Conservation (phyloP, 2,329 filamentous ascomycete species). For the Arthrobotrys iridis region DNA sequence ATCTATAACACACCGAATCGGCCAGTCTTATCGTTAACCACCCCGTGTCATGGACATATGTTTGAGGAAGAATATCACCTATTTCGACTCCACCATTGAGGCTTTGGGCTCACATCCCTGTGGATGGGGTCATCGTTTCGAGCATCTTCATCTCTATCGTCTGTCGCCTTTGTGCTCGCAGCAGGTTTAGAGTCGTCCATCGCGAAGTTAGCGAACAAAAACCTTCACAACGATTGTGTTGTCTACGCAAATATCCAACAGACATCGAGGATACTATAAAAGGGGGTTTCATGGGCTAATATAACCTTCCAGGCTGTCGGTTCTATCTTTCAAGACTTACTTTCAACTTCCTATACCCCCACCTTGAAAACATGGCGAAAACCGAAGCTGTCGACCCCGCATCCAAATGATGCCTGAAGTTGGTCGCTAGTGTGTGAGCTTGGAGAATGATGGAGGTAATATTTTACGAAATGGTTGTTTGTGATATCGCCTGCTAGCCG, state of each 20-base stretch:
- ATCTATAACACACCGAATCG: slow-evolving; percentile 59
- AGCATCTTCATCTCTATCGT: slow-evolving; percentile 33
- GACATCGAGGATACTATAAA: neutral
- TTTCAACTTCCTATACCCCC: slow-evolving; percentile 50
- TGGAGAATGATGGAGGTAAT: neutral
- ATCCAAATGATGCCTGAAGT: slow-evolving; percentile 53
- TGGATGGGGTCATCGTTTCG: neutral
- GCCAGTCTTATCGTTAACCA: neutral
- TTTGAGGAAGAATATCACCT: neutral
- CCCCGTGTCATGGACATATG: neutral
- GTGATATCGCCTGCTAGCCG: neutral
- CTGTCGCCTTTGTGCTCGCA: slow-evolving; percentile 28
- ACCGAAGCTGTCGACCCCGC: slow-evolving; percentile 7
- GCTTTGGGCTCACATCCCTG: neutral
- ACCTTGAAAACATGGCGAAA: slow-evolving; percentile 39
- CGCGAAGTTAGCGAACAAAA: neutral
- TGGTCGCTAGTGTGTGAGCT: neutral
- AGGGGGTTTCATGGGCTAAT: neutral
- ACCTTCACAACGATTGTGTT: slow-evolving; percentile 4
- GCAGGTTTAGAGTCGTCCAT: slow-evolving; percentile 40
- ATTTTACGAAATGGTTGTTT: neutral
- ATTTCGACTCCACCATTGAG: slow-evolving; percentile 29
- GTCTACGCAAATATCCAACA: slow-evolving; percentile 18
- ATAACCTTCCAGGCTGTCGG: neutral
- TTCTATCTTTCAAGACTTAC: slow-evolving; percentile 3